These are phyloP conservation scores for Penicillium paneum DNA, from an alignment of 2,329 filamentous ascomycete species.

Conservation along the genomic window DNA sequence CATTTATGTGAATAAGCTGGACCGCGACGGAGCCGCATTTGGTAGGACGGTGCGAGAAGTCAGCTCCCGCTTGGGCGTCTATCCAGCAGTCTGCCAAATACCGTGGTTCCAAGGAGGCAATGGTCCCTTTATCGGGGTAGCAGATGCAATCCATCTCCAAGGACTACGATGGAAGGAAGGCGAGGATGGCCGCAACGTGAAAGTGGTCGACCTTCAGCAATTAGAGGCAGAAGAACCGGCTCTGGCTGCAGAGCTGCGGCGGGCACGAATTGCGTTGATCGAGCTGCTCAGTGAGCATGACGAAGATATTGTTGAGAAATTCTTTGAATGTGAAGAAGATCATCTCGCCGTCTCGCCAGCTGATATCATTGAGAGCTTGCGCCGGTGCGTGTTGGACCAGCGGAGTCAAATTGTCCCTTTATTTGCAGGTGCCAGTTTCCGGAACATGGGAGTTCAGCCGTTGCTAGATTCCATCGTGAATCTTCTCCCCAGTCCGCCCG, in stretches of 20 bases:
- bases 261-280: conserved; percentile 72
- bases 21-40: conserved; percentile 78
- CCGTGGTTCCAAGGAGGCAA: conserved; percentile 81
- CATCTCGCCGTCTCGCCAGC: conserved; percentile 63
- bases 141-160: conserved; percentile 73
- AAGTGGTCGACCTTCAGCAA: conserved; percentile 55
- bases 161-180: conserved; percentile 71
- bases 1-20: conserved; percentile 79
- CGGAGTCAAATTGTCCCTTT: conserved; percentile 72
- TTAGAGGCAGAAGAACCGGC: conserved; percentile 48
- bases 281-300: conserved; percentile 87
- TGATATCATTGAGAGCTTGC: conserved; percentile 69
- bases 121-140: conserved; percentile 75
- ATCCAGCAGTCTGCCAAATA: conserved; percentile 90
- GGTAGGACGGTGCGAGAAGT: conserved; percentile 82
- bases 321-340: conserved; percentile 73
- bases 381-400: conserved; percentile 66
- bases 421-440: conserved; percentile 88
- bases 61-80: conserved; percentile 71
- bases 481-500: conserved; percentile 76
- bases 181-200: conserved; percentile 61
- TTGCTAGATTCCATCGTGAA: conserved; percentile 85
- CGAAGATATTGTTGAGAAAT: conserved; percentile 78
- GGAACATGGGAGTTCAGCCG: conserved; percentile 90
- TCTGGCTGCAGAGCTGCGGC: conserved; percentile 65